Evolutionary conservation across 106 monocot genomes (phyloP).

Genomic region (Phalaenopsis aphrodite): DNA sequence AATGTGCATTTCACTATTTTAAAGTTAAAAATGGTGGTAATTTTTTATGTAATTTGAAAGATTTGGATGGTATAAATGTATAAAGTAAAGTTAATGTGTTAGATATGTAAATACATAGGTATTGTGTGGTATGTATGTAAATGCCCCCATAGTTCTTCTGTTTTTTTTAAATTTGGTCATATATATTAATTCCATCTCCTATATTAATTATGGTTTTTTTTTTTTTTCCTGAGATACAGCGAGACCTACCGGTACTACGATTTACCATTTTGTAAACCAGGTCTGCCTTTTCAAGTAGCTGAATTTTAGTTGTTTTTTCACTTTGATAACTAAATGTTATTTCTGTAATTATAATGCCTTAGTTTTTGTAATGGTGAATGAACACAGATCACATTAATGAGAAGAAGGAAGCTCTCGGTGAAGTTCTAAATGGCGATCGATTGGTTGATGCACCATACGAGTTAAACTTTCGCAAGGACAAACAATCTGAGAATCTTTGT

Average conservation of each 20-base stretch:
- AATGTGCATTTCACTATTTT: too few species aligned
- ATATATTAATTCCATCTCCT: not conserved
- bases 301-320: not conserved
- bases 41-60: too few species aligned
- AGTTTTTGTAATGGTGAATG: not conserved
- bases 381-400: constrained; percentile 48
- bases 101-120: too few species aligned
- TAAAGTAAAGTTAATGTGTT: too few species aligned
- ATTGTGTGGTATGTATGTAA: too few species aligned
- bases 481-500: constrained; percentile 42
- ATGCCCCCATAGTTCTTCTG: too few species aligned
- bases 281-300: constrained; percentile 3
- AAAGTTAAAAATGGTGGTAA: too few species aligned
- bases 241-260: constrained; percentile 83
- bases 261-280: constrained; percentile 67
- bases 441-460: constrained; percentile 70
- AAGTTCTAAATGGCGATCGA: constrained; percentile 72
- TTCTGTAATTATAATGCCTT: constrained; percentile 1
- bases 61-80: too few species aligned
- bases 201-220: not conserved
- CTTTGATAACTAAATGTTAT: not conserved
- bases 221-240: constrained; percentile 22
- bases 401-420: constrained; percentile 73
- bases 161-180: too few species aligned
- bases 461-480: constrained; percentile 53